These are phyloP conservation scores for Dentipellis fragilis DNA, from an alignment of 768 basidiomycete genomes.

Conservation along the genomic window DNA sequence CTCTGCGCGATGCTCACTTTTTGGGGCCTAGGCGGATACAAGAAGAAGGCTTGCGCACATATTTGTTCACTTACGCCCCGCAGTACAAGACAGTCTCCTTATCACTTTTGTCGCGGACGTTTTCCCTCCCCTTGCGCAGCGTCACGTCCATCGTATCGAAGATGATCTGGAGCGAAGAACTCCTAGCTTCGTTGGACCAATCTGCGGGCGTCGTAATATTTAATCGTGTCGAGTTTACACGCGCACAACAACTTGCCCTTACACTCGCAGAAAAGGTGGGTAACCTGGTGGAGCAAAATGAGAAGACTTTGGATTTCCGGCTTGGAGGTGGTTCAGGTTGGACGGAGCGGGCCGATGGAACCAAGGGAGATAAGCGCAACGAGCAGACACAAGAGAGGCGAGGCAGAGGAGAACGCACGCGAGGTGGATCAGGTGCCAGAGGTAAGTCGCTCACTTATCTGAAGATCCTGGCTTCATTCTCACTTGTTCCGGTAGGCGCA, in stretches of 20 bases:
- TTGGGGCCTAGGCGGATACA: conserved; percentile 75
- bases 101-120: conserved; percentile 76
- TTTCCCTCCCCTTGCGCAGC: conserved; percentile 68
- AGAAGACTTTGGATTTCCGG: conserved; percentile 80
- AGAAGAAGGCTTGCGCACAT: conserved; percentile 93
- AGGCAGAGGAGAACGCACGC: conserved; percentile 60
- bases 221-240: conserved; percentile 83
- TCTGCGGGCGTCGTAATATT: conserved; percentile 86
- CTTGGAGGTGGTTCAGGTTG: conserved; percentile 59
- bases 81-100: conserved; percentile 90
- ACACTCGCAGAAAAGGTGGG: conserved; percentile 82
- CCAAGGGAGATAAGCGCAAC: conserved; percentile 68
- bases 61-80: conserved; percentile 95
- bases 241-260: conserved; percentile 84
- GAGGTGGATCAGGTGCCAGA: conserved; percentile 31
- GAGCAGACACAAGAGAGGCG: conserved; percentile 73
- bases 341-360: conserved; percentile 59
- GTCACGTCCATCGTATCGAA: conserved; percentile 91
- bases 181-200: conserved; percentile 88
- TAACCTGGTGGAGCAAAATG: conserved; percentile 83
- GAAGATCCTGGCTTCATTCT: background rate
- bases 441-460: background rate
- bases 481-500: conserved; percentile 36
- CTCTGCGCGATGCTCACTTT: background rate
- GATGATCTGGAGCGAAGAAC: conserved; percentile 98